Evolutionary conservation across 371 early-diverging fungal genomes (phyloP).

Genomic region (Circinella minor): DNA sequence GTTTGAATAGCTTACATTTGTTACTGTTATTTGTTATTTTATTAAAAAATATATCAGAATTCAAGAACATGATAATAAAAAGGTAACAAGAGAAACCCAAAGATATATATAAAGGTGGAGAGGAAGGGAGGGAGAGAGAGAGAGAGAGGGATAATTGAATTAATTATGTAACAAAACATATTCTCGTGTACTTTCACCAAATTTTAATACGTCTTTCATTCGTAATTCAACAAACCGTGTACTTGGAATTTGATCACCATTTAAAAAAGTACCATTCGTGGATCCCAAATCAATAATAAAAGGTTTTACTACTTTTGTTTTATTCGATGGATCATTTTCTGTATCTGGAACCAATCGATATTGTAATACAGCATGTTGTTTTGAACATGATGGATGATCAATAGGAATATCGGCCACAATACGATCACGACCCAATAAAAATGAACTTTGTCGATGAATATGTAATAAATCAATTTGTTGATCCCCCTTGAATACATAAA

Average conservation of each 20-base stretch:
- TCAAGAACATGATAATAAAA: too few relatives aligned
- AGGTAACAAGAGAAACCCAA: too few relatives aligned
- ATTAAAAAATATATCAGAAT: too few relatives aligned
- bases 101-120: too few relatives aligned
- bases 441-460: slow-evolving; percentile 87
- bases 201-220: slow-evolving; percentile 81
- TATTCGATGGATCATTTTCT: slow-evolving; percentile 19
- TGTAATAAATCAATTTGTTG: slow-evolving; percentile 87
- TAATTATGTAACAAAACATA: slow-evolving; percentile 84
- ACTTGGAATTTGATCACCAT: slow-evolving; percentile 74
- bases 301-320: slow-evolving; percentile 59
- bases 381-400: slow-evolving; percentile 87
- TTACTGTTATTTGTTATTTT: too few relatives aligned
- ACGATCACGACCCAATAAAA: slow-evolving; percentile 89
- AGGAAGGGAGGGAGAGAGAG: too few relatives aligned
- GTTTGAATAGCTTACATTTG: too few relatives aligned
- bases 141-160: too few relatives aligned
- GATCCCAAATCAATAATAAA: slow-evolving; percentile 95
- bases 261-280: slow-evolving; percentile 90
- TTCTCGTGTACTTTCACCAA: slow-evolving; percentile 91
- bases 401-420: slow-evolving; percentile 89
- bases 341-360: slow-evolving; percentile 66
- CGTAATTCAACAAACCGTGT: slow-evolving; percentile 86
- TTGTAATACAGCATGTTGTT: slow-evolving; percentile 92
- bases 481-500: slow-evolving; percentile 92